Base-by-base conservation (phyloP, 306 rosid species). In the Malus sylvestris region DNA sequence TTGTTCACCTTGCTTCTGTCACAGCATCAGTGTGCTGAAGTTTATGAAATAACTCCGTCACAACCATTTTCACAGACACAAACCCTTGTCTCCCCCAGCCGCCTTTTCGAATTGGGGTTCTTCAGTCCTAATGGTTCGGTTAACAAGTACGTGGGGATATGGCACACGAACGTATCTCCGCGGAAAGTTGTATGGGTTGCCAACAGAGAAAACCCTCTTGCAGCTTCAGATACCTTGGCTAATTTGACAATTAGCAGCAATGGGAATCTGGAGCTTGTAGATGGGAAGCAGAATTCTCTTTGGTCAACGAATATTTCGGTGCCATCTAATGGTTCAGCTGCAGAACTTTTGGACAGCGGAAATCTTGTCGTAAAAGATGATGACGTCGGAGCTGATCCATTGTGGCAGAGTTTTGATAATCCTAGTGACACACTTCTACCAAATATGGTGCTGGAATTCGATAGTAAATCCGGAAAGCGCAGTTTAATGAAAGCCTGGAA, bases 361-460 rank as follows among this genome's bases (percentile, higher is more conserved):
- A 77, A 80, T 19, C 53, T 80, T 0, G 71, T 84, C 35, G 25
- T 80, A 27, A 52, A 52, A 32, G 30, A 19, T 22, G 44, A 10
- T 6, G 18, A 13, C 6, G 29, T 30, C 14, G 23, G 49, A 8
- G 29, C 22, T 57, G 62, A 57, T n/a, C 72, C 49, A 23, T 1
- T 80, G 29, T 87, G 89, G 88, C 81, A 81, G 71, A 81, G 84
- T 69, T 87, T 76, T 73, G 49, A 78, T 33, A 27, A 83, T 59
- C 91, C 84, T 9, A 25, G 58, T 25, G 83, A 83, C 71, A 69
- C 88, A 8, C 64, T 83, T 10, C 75, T 89, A 64, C 88, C 85
- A 38, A 76, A 4, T 0, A 73, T 81, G 83, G 44, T 22, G 15
- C 13, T 85, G 4, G 78, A 83, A 63, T 67, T 80, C 14, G 72